These are phyloP conservation scores for Pichia membranifaciens DNA, from an alignment of 805 yeast species.

Conservation along the genomic window DNA sequence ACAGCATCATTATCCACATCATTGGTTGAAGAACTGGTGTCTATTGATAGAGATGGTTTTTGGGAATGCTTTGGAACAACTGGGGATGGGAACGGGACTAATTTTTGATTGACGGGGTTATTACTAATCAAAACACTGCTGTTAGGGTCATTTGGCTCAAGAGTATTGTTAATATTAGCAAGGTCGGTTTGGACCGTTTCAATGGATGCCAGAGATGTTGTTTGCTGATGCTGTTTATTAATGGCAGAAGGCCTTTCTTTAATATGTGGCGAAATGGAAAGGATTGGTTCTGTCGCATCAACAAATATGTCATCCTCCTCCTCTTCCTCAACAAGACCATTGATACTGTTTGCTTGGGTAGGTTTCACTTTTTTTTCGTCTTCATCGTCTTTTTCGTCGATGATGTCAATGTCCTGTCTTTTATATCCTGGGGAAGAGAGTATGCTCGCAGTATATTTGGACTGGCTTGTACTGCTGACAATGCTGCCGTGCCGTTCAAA, in stretches of 20 bases:
- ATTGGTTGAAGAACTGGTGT: background rate
- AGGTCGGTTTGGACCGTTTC: conserved; percentile 2
- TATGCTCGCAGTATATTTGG: background rate
- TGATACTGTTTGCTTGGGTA: too few species aligned
- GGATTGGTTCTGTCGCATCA: conserved; percentile 22
- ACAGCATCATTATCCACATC: background rate
- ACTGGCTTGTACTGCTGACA: conserved; percentile 1
- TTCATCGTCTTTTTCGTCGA: conserved; percentile 7
- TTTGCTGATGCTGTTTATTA: background rate
- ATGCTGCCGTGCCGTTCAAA: conserved; percentile 4
- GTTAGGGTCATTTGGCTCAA: background rate
- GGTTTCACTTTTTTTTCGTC: background rate
- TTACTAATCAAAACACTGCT: too few species aligned
- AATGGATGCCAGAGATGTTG: background rate
- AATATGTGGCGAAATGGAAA: conserved; percentile 13
- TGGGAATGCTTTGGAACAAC: background rate
- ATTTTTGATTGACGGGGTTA: background rate
- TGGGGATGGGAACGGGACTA: conserved; percentile 9
- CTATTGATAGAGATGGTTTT: conserved; percentile 3
- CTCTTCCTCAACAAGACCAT: background rate
- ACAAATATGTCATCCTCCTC: conserved; percentile 20
- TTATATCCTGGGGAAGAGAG: conserved; percentile 1
- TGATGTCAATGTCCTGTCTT: conserved; percentile 3
- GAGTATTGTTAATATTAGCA: background rate
- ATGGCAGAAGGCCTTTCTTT: background rate